Base-by-base conservation (phyloP, 2,329 filamentous ascomycete species). In the Penicillium sp. region DNA sequence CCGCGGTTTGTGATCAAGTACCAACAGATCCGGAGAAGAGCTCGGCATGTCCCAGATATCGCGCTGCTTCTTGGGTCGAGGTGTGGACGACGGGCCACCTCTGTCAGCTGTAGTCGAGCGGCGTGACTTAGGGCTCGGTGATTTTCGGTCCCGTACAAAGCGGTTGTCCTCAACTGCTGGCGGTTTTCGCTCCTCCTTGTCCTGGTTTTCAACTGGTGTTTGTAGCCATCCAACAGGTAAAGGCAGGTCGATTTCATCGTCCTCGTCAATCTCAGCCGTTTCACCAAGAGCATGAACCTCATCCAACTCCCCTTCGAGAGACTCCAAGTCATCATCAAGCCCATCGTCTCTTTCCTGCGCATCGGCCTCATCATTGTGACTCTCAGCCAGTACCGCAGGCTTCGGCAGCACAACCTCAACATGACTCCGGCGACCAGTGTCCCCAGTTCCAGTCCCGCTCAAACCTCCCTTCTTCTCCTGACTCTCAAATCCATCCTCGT, bases 401-500 rank as follows among this genome's bases (percentile, higher is more conserved):
- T 56, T 17, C 49, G 30, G n/a, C 17, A 50, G 45, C 44, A 21
- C 41, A 47, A 19, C n/a, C n/a, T n/a, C 45, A 48, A 48, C 26
- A 31, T 21, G 47, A 31, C 62, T 66, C 54, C 67, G 58, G 51
- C 63, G 61, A 15, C 52, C 46, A 61, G 50, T n/a, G 11, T 17
- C 35, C 68, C 53, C 41, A 17, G 55, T 26, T 49, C 63, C 50
- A 26, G 11, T 41, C 35, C 35, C 35, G 17, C 11, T 41, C 35
- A 41, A 6, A 41, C 11, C 13, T 13, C 65, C 64, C 44, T 61
- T 66, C 8, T 65, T 26, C 21, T 71, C 68, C 60, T 78, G 71
- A 51, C 71, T 76, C 30, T 79, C 78, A 50, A 77, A 72, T 53
- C 76, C 76, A 52, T 78, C 79, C 52, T 80, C 79, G 21, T 80